Percentiles rank a stretch among this genome's conserved stretches.
phyloP scores from a whole-genome alignment of 495 filamentous ascomycete genomes.

The Podospora bellae-mahoneyi region DNA sequence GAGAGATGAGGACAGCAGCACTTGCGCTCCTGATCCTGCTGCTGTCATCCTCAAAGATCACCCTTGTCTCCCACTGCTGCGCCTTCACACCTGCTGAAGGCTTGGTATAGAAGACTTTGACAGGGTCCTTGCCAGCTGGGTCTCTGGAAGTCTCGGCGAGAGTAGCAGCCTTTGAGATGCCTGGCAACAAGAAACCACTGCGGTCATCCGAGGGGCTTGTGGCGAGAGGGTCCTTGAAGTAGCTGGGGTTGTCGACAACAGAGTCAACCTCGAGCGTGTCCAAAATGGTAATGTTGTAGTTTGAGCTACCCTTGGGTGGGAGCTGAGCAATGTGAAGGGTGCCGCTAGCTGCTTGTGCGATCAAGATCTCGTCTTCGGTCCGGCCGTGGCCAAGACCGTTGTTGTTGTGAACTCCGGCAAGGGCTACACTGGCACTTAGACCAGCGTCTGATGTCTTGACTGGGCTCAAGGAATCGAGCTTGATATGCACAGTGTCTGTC shows the following conservation, averaged over 20 bases:
- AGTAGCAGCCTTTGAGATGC: conserved; percentile 42
- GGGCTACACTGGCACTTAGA: conserved; percentile 44
- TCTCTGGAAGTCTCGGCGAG: conserved; percentile 35
- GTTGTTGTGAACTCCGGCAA: conserved; percentile 45
- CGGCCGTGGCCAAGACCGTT: conserved; percentile 58
- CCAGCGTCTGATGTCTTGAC: conserved; percentile 27
- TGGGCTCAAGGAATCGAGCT: conserved; percentile 18
- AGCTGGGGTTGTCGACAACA: conserved; percentile 57
- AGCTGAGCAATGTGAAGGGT: conserved; percentile 29
- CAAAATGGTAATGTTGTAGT: conserved; percentile 40
- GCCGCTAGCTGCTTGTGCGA: conserved; percentile 38
- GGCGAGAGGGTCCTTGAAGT: conserved; percentile 51
- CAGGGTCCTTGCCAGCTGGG: conserved; percentile 40
- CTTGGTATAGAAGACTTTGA: conserved; percentile 49
- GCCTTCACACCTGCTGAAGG: conserved; percentile 11
- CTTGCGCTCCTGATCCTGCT: conserved; percentile 48
- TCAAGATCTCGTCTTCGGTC: conserved; percentile 46
- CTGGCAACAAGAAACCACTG: conserved; percentile 55
- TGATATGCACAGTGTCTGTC: conserved; percentile 36
- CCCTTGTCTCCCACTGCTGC: conserved; percentile 38
- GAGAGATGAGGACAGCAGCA: conserved; percentile 52
- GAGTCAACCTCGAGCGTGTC: conserved; percentile 43
- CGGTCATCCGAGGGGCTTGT: conserved; percentile 48
- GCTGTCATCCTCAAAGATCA: conserved; percentile 61
- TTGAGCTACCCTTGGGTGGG: conserved; percentile 35